Evolutionary conservation across 257 asterid species (phyloP).

Genomic region (Solanum virginianum): DNA sequence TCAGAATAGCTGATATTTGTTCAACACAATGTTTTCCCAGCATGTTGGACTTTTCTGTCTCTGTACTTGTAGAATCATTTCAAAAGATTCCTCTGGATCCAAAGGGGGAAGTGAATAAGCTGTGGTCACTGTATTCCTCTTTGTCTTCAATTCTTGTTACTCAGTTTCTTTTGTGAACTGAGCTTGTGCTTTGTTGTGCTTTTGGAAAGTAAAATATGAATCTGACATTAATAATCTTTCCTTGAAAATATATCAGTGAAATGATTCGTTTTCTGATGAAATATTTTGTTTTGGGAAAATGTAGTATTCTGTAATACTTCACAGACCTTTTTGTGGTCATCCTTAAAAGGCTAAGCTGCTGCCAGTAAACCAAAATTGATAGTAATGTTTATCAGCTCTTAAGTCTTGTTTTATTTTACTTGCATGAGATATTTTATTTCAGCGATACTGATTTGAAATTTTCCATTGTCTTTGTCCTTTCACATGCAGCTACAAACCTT

Average conservation of each 20-base stretch:
- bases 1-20: neutral
- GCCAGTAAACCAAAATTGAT: neutral
- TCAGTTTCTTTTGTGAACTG: neutral
- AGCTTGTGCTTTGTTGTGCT: neutral
- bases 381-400: neutral
- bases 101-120: neutral
- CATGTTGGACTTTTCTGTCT: neutral
- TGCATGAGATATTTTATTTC: neutral
- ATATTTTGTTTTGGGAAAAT: neutral
- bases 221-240: neutral
- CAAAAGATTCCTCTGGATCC: neutral
- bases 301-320: neutral
- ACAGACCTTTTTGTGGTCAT: neutral
- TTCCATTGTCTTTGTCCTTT: neutral
- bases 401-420: neutral
- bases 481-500: constrained; percentile 23
- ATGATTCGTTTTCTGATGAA: neutral
- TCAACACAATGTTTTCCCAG: neutral
- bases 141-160: neutral
- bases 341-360: neutral
- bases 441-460: neutral
- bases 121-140: neutral
- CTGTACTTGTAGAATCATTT: neutral
- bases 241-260: neutral
- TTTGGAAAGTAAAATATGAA: neutral